A percentile compares a stretch with the other conserved stretches of the same genome.
Evolutionary conservation across 495 filamentous ascomycete genomes (phyloP).

Genomic region (Bacidia rubella): DNA sequence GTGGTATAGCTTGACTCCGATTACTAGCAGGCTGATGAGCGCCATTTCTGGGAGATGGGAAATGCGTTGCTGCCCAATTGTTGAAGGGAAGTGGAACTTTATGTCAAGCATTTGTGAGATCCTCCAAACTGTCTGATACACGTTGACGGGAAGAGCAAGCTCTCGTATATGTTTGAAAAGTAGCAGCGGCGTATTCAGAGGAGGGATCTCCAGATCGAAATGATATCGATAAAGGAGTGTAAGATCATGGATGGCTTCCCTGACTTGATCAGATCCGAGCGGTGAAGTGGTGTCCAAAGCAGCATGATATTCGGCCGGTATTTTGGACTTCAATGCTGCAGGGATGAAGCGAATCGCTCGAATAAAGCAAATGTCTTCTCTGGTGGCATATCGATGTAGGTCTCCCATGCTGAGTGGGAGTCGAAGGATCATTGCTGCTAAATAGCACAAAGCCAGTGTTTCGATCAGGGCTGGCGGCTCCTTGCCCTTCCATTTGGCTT

Average conservation of each 20-base stretch:
- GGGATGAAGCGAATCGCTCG: constrained; percentile 39
- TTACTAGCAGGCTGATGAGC: constrained; percentile 55
- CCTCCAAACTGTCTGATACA: constrained; percentile 39
- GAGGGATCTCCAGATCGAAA: constrained; percentile 58
- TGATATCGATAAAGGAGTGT: constrained; percentile 48
- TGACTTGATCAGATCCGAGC: constrained; percentile 43
- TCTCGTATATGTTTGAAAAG: constrained; percentile 56
- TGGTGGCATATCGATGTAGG: constrained; percentile 40
- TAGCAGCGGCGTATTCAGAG: constrained; percentile 52
- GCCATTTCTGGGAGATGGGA: constrained; percentile 56
- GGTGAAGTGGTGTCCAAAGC: constrained; percentile 39
- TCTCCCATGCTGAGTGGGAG: constrained; percentile 51
- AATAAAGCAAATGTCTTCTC: constrained; percentile 34
- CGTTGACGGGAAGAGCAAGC: constrained; percentile 49
- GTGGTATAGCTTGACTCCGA: constrained; percentile 65
- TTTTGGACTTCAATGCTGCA: constrained; percentile 46
- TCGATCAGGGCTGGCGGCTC: constrained; percentile 46
- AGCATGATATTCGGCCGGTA: constrained; percentile 45
- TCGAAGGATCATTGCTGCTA: constrained; percentile 49
- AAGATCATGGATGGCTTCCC: constrained; percentile 46
- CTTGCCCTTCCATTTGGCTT: constrained; percentile 22
- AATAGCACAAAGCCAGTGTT: constrained; percentile 51
- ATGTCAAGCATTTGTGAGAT: constrained; percentile 43
- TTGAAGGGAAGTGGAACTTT: constrained; percentile 41
- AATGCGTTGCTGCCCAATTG: constrained; percentile 19